Conservation (phyloP, 1,284 basidiomycete species). For the Ganoderma sinense region DNA sequence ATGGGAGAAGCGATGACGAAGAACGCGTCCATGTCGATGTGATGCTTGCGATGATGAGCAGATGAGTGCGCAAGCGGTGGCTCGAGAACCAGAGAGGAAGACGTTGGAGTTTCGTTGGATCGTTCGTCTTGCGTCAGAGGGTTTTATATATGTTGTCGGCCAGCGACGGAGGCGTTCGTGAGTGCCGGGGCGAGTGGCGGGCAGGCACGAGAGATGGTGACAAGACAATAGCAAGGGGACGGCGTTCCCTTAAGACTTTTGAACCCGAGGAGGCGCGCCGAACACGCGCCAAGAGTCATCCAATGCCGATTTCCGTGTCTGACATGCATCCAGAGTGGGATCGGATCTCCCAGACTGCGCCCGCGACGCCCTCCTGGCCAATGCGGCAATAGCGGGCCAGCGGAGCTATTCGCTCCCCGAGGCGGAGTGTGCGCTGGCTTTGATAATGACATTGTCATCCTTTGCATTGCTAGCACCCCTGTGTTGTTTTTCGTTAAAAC, state of each 20-base stretch:
- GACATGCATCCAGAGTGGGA: slow-evolving; percentile 14
- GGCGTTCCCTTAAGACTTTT: slow-evolving; percentile 21
- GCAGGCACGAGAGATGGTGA: slow-evolving; percentile 26
- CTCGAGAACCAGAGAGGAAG: slow-evolving; percentile 14
- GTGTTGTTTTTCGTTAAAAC: neutral
- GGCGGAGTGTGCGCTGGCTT: neutral
- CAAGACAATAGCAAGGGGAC: slow-evolving; percentile 25
- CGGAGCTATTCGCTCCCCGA: neutral
- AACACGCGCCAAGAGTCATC: neutral
- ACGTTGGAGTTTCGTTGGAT: slow-evolving; percentile 19
- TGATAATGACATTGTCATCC: neutral
- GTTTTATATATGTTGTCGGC: slow-evolving; percentile 26
- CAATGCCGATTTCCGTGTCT: slow-evolving; percentile 11
- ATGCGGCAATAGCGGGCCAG: neutral
- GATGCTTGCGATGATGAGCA: slow-evolving; percentile 3
- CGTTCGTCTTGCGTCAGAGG: slow-evolving; percentile 1
- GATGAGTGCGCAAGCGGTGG: slow-evolving; percentile 15
- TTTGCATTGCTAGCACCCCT: neutral
- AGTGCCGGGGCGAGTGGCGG: slow-evolving; percentile 14
- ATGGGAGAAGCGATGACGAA: slow-evolving; percentile 30
- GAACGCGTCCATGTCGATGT: slow-evolving; percentile 28
- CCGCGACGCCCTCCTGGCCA: neutral
- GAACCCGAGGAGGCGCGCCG: slow-evolving; percentile 16
- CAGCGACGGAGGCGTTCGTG: slow-evolving; percentile 11
- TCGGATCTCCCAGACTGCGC: neutral